Evolutionary conservation across 208 protist species (phyloP), one percentile per base, ranked within the genome.

Genomic region (Trypanosoma cruzi): DNA sequence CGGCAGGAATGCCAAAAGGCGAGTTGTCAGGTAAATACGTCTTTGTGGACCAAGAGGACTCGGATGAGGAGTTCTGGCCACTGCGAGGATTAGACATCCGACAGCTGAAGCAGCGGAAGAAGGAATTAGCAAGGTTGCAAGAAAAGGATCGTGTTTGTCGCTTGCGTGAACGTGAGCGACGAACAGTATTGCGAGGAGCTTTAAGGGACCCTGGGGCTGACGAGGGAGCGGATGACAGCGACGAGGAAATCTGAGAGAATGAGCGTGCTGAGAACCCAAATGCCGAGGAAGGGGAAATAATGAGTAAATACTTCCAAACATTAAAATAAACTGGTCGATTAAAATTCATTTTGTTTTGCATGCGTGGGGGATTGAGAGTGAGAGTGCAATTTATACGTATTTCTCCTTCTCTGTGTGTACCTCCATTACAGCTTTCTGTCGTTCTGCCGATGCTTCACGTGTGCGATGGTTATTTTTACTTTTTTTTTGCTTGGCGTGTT

Each of bases 31-130:
- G 57, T 36, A 82, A 80, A 26, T 91, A 89, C 65, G 68, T 75
- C 16, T 77, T 94, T 84, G 79, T 91, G 16, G 88, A 94, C 5
- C 14, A 77, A 50, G 71, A 75, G 34, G 58, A 75, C 50, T 62
- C 68, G 13, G 80, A 89, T 22, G 74, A 82, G 53, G 81, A 91
- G 34, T 60, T 92, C 8, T 73, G 76, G 40, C 64, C 66, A 20
- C 55, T 93, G 10, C 60, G 53, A 13, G 89, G 89, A 20, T 73
- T 94, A 22, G 87, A 94, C 52, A 66, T 80, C 31, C 69, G 84
- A 13, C 63, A 83, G 28, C 65, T 92, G 37, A 80, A 86, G 36
- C 65, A 71, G 37, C 66, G 66, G 28, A 66, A 83, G n/a, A 32
- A 40, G 13, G 48, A 48, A 16, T 32, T 58, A 44, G 22, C 50